Conservation (phyloP, 768 basidiomycete genomes). For the Rickenella mellea region DNA sequence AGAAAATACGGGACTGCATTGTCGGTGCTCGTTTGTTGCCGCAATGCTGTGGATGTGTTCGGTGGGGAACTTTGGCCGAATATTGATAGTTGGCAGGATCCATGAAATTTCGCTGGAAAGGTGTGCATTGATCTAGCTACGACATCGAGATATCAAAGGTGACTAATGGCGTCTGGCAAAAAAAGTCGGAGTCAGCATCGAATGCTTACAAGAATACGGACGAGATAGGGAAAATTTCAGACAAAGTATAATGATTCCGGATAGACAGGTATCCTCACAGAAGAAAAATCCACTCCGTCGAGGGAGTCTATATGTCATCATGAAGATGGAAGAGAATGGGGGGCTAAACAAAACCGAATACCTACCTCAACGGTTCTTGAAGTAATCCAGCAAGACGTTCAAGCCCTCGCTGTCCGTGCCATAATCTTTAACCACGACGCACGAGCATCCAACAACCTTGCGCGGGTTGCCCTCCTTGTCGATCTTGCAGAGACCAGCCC, state of each 20-base stretch:
- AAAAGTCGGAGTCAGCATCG: too few relatives aligned
- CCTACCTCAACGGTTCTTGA: constrained; percentile 77
- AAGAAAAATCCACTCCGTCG: constrained; percentile 55
- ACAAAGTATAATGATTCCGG: constrained; percentile 81
- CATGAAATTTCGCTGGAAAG: too few relatives aligned
- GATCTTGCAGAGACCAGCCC: constrained; percentile 99
- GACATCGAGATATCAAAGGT: too few relatives aligned
- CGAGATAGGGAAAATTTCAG: constrained; percentile 56
- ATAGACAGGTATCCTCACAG: constrained; percentile 70
- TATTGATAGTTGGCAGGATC: too few relatives aligned
- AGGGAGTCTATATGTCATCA: constrained; percentile 94
- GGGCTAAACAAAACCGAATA: constrained; percentile 19
- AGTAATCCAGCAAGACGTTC: constrained; percentile 90
- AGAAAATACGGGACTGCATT: too few relatives aligned
- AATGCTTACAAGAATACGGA: too few relatives aligned
- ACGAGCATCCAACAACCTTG: constrained; percentile 88
- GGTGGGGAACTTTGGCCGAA: too few relatives aligned
- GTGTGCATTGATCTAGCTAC: too few relatives aligned
- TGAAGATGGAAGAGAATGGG: constrained; percentile 1
- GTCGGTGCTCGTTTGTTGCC: too few relatives aligned
- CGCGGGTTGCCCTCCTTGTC: constrained; percentile 97
- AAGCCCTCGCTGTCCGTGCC: constrained; percentile 92
- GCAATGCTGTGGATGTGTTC: too few relatives aligned
- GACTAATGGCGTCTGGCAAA: too few relatives aligned
- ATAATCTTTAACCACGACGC: constrained; percentile 97